Conservation (phyloP, 495 filamentous ascomycete genomes). For the Neurospora sp. region DNA sequence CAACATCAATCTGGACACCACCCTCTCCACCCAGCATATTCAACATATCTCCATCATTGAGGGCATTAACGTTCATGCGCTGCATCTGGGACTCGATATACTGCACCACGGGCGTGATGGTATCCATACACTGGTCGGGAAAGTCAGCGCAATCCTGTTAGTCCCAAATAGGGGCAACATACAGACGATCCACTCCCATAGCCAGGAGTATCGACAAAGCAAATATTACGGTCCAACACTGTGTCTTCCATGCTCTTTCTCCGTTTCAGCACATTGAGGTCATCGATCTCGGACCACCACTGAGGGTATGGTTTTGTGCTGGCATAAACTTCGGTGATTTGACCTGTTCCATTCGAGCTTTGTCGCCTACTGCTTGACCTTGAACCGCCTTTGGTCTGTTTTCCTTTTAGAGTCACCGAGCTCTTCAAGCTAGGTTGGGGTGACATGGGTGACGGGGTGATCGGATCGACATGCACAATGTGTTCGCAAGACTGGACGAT, state of each 20-base stretch:
- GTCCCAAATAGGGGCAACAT: slow-evolving; percentile 15
- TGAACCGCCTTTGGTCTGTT: not conserved
- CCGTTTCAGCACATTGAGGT: slow-evolving; percentile 55
- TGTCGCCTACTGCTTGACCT: not conserved
- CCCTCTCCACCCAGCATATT: slow-evolving; percentile 76
- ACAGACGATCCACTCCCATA: slow-evolving; percentile 53
- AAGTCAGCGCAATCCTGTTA: slow-evolving; percentile 1
- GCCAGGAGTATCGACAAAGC: slow-evolving; percentile 89
- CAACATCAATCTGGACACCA: slow-evolving; percentile 78
- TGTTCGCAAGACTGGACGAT: slow-evolving; percentile 93
- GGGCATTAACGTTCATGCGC: slow-evolving; percentile 49
- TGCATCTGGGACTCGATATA: slow-evolving; percentile 70
- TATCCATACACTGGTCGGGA: slow-evolving; percentile 41
- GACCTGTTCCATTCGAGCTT: slow-evolving; percentile 24
- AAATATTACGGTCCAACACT: slow-evolving; percentile 85
- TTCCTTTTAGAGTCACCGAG: slow-evolving; percentile 2
- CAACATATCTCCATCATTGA: slow-evolving; percentile 65
- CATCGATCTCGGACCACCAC: slow-evolving; percentile 91
- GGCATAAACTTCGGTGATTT: slow-evolving; percentile 76
- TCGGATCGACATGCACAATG: slow-evolving; percentile 88
- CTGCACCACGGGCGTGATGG: slow-evolving; percentile 56
- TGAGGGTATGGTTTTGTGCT: slow-evolving; percentile 86
- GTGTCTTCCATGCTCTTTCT: slow-evolving; percentile 73
- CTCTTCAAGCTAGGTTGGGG: slow-evolving; percentile 13
- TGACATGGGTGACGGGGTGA: slow-evolving; percentile 36